Conservation (phyloP, 2,329 filamentous ascomycete genomes). For the Gaeumannomyces tritici region DNA sequence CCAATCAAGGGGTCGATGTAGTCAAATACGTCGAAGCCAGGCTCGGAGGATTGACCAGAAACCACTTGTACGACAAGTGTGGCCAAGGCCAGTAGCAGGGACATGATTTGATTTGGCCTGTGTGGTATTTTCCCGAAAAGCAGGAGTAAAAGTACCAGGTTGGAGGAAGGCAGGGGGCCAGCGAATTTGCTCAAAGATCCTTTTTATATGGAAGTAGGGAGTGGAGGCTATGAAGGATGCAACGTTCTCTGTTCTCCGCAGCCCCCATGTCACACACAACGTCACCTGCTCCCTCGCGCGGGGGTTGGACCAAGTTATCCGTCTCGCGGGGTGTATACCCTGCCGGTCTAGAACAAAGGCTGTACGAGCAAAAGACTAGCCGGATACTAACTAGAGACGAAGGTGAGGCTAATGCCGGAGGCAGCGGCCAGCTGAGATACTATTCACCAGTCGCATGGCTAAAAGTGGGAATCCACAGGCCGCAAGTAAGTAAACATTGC, state of each 20-base stretch:
- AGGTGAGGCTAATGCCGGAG: not conserved
- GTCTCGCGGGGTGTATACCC: not conserved
- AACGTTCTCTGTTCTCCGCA: not conserved
- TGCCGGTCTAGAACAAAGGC: not conserved
- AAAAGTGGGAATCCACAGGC: too few relatives aligned
- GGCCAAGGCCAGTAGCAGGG: not conserved
- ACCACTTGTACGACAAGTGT: not conserved
- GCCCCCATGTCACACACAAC: not conserved
- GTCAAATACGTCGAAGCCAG: constrained; percentile 10
- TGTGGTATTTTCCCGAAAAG: not conserved
- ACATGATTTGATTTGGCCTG: not conserved
- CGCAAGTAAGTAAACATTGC: too few relatives aligned
- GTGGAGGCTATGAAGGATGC: not conserved
- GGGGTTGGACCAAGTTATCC: not conserved
- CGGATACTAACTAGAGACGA: not conserved
- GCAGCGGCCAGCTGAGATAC: not conserved
- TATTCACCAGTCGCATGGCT: not conserved
- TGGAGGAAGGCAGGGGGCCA: too few relatives aligned
- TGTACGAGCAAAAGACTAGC: not conserved
- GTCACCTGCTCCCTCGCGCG: not conserved
- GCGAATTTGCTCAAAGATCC: not conserved
- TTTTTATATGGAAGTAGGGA: not conserved
- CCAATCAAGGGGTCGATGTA: constrained; percentile 17
- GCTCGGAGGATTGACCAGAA: not conserved
- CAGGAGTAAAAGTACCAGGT: not conserved